Evolutionary conservation across 2,329 filamentous ascomycete genomes (phyloP).

Genomic region (Alternaria viburni): DNA sequence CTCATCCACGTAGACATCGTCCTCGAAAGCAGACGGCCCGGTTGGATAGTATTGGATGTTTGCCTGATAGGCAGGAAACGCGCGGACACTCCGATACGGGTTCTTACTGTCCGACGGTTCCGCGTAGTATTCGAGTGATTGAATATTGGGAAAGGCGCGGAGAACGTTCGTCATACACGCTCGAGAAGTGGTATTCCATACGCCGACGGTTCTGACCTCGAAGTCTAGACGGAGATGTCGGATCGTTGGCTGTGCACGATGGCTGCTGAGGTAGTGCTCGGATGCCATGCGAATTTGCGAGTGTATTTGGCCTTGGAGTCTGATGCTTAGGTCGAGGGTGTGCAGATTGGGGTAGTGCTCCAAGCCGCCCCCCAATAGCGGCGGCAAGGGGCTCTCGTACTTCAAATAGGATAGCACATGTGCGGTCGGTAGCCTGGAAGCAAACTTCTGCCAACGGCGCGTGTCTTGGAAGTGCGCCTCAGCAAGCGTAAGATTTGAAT

Average conservation of each 20-base stretch:
- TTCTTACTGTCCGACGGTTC: slow-evolving; percentile 18
- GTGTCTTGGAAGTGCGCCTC: neutral
- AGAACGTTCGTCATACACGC: slow-evolving; percentile 9
- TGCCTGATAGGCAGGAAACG: slow-evolving; percentile 20
- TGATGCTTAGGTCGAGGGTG: slow-evolving; percentile 7
- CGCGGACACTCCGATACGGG: slow-evolving; percentile 14
- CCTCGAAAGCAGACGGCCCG: neutral
- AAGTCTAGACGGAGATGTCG: slow-evolving; percentile 21
- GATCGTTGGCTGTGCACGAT: neutral
- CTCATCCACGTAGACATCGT: neutral
- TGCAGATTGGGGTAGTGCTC: neutral
- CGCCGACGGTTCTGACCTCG: slow-evolving; percentile 13
- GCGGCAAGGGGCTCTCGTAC: neutral
- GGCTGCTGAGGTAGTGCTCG: neutral
- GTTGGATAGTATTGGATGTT: slow-evolving; percentile 22
- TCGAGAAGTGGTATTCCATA: slow-evolving; percentile 4
- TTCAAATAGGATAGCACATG: slow-evolving; percentile 4
- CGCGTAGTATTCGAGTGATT: slow-evolving; percentile 16
- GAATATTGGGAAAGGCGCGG: slow-evolving; percentile 3
- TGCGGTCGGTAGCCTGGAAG: neutral
- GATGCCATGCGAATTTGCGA: neutral
- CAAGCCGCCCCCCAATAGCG: neutral
- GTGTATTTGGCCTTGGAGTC: neutral
- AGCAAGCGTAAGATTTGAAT: neutral
- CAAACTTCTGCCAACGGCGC: neutral